phyloP scores from a whole-genome alignment of 257 asterid species.

The Plantago elongata region DNA sequence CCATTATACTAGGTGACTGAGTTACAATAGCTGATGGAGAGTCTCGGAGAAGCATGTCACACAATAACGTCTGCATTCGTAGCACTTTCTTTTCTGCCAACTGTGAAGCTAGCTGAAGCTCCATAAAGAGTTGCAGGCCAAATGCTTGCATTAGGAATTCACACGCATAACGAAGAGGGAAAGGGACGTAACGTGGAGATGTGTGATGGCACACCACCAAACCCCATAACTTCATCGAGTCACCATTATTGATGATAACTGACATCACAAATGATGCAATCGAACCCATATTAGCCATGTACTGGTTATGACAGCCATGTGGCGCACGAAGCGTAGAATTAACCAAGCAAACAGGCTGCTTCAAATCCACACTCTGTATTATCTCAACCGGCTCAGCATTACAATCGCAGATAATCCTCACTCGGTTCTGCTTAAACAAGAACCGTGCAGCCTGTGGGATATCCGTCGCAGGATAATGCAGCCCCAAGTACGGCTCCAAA shows the following conservation, averaged over 20 bases:
- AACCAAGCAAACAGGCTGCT: conserved; percentile 50
- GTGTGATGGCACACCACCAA: conserved; percentile 65
- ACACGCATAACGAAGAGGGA: conserved; percentile 52
- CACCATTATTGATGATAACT: conserved; percentile 28
- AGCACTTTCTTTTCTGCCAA: conserved; percentile 50
- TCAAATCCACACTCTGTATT: conserved; percentile 41
- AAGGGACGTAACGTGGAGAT: conserved; percentile 42
- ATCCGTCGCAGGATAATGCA: conserved; percentile 72
- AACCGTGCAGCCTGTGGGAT: conserved; percentile 63
- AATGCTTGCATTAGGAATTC: conserved; percentile 60
- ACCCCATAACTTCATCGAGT: conserved; percentile 56
- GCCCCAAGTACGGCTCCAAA: conserved; percentile 54
- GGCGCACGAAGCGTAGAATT: conserved; percentile 61
- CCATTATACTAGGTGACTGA: conserved; percentile 57
- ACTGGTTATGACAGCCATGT: conserved; percentile 46
- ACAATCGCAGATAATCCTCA: conserved; percentile 55
- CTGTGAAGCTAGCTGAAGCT: conserved; percentile 49
- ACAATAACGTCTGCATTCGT: conserved; percentile 44
- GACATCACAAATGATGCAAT: conserved; percentile 59
- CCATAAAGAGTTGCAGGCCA: conserved; percentile 46
- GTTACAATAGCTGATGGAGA: conserved; percentile 48
- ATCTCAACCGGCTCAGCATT: conserved; percentile 39
- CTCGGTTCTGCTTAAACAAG: conserved; percentile 52
- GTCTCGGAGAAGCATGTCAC: conserved; percentile 59
- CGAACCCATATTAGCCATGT: conserved; percentile 61